These are phyloP conservation scores for Suhomyces vadensis DNA, from an alignment of 805 yeast genomes.

Conservation along the genomic window DNA sequence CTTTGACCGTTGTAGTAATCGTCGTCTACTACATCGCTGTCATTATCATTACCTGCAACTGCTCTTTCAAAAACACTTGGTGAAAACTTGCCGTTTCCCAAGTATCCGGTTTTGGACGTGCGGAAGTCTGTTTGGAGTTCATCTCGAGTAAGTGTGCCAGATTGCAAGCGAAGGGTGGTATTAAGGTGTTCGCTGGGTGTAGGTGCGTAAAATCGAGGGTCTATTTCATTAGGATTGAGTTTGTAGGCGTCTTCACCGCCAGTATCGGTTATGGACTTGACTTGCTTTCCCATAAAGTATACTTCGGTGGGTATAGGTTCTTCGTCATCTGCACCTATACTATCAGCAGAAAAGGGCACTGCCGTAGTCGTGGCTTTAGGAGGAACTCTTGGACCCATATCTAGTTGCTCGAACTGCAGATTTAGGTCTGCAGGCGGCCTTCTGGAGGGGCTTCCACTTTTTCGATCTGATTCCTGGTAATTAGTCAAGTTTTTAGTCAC, in stretches of 20 bases:
- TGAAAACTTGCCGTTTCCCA: slow-evolving; percentile 39
- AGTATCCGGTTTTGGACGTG: slow-evolving; percentile 38
- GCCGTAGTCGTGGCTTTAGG: slow-evolving; percentile 18
- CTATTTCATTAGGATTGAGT: slow-evolving; percentile 86
- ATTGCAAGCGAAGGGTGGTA: slow-evolving; percentile 21
- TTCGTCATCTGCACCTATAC: slow-evolving; percentile 36
- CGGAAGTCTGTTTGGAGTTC: slow-evolving; percentile 28
- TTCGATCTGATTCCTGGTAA: background rate
- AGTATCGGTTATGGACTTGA: slow-evolving; percentile 29
- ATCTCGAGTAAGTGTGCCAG: slow-evolving; percentile 17
- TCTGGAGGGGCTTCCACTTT: background rate
- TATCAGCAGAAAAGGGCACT: slow-evolving; percentile 45
- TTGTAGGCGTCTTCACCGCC: slow-evolving; percentile 35
- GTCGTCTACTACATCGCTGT: slow-evolving; percentile 6
- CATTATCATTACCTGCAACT: slow-evolving; percentile 11
- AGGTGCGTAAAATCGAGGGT: slow-evolving; percentile 64
- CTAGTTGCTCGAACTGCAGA: background rate
- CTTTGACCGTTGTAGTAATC: slow-evolving; percentile 12
- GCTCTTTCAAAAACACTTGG: slow-evolving; percentile 17
- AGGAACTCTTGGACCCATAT: background rate
- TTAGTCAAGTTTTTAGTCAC: background rate
- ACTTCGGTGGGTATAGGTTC: slow-evolving; percentile 36
- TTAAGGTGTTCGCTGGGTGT: slow-evolving; percentile 46
- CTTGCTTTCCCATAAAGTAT: slow-evolving; percentile 35
- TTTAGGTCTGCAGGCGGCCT: slow-evolving; percentile 1